These are phyloP conservation scores for Chrysosporium queenslandicum DNA, from an alignment of 2,329 filamentous ascomycete genomes.

Conservation along the genomic window DNA sequence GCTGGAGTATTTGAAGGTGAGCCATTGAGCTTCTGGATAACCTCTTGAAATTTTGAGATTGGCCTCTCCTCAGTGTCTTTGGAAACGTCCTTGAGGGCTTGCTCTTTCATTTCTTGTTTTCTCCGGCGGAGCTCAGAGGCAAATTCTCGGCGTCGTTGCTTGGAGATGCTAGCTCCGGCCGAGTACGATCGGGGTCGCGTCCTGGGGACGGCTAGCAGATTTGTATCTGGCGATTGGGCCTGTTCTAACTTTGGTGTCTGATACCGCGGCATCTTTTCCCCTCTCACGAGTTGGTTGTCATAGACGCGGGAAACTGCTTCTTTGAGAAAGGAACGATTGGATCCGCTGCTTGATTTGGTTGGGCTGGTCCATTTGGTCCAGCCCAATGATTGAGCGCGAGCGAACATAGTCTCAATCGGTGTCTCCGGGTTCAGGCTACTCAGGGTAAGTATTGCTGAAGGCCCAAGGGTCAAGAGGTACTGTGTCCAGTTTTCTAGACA, in stretches of 20 bases:
- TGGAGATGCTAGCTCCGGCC: slow-evolving; percentile 16
- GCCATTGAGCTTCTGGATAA: slow-evolving; percentile 29
- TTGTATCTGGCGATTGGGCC: slow-evolving; percentile 15
- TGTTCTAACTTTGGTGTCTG: slow-evolving; percentile 10
- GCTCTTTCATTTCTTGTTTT: slow-evolving; percentile 17
- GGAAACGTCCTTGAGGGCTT: slow-evolving; percentile 6
- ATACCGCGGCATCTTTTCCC: background rate
- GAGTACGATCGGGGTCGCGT: background rate
- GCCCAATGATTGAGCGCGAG: slow-evolving; percentile 44
- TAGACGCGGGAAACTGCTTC: slow-evolving; percentile 52
- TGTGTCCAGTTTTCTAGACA: slow-evolving; percentile 48
- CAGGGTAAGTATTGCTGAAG: slow-evolving; percentile 46
- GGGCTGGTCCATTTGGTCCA: slow-evolving; percentile 49
- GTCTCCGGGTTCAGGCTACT: slow-evolving; percentile 34
- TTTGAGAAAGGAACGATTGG: slow-evolving; percentile 49
- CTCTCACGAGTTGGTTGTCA: slow-evolving; percentile 33
- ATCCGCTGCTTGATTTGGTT: slow-evolving; percentile 30
- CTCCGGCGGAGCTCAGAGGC: slow-evolving; percentile 27
- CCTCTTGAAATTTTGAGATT: slow-evolving; percentile 31
- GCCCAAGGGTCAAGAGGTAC: slow-evolving; percentile 51
- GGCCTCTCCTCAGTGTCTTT: slow-evolving; percentile 28
- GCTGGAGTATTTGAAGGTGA: background rate
- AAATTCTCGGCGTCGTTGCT: slow-evolving; percentile 27
- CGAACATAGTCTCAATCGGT: slow-evolving; percentile 40
- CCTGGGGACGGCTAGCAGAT: slow-evolving; percentile 9